Evolutionary conservation across 2,329 filamentous ascomycete genomes (phyloP), one percentile per base, ranked within the genome.

Genomic region (Fusarium duplospermum): DNA sequence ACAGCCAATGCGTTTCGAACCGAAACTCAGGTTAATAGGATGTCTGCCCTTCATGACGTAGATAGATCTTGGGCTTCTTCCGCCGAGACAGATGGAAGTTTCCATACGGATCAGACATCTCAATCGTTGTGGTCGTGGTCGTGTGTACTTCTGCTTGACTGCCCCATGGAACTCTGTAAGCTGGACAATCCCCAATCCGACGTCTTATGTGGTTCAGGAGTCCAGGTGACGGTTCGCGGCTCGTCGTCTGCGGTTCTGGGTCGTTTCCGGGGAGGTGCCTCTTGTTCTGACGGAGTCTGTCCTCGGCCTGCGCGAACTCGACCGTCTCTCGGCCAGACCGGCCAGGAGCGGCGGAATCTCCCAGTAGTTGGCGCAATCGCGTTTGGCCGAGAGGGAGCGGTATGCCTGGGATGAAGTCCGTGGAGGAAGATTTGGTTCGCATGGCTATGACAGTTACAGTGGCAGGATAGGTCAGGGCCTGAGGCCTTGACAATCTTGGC

Each of bases 401-500:
- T 76, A 16, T 74, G 62, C n/a, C 65, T 65, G 45, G 64, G 59
- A 20, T 65, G 50, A 4, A 73, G 18, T n/a, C 66, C 50, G 13
- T 57, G 42, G 33, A 69, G 40, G 24, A 73, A 69, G 35, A 65
- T 33, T 6, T 66, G 62, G 16, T 75, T 67, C 6, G 42, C 38
- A 8, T 71, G 58, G 13, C 67, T 58, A 20, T 78, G 77, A n/a
- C 77, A 78, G n/a, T 36, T 45, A 42, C 77, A 78, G 22, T 69
- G 69, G 56, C 75, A 78, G 22, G 66, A 56, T 10, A 69, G 69
- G 22, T 74, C 67, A 7, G 65, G 69, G 0, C 77, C 71, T 1
- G 75, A 66, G 3, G 72, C 67, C n/a, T 75, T 78, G 36, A 78
- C 77, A 9, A 78, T 78, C 31, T 77, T 78, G 18, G 77, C 77